Evolutionary conservation across 2,329 filamentous ascomycete genomes (phyloP).

Genomic region (Trichoderma atroviride): DNA sequence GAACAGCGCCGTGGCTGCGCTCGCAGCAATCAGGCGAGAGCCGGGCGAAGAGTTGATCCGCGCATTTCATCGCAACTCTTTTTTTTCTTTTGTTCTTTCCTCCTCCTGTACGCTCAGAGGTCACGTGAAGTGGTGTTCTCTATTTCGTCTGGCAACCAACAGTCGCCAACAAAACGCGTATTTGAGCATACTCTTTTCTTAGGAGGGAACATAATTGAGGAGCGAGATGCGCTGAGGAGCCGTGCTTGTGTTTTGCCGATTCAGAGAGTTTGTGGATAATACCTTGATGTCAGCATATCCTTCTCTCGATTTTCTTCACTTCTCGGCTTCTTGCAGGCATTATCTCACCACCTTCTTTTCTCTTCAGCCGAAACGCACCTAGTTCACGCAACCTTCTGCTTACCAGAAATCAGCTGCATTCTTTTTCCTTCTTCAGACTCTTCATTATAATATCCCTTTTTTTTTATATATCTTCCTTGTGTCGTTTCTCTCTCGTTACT

Average conservation of each 20-base stretch:
- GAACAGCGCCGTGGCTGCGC: not conserved
- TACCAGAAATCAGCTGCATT: not conserved
- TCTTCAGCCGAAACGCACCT: not conserved
- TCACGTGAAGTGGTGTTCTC: slow-evolving; percentile 18
- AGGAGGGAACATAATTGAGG: not conserved
- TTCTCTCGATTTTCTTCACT: not conserved
- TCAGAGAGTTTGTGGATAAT: too few species aligned
- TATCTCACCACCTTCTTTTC: not conserved
- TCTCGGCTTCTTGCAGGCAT: not conserved
- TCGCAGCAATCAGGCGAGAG: not conserved
- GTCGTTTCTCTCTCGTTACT: not conserved
- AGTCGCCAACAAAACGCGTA: slow-evolving; percentile 9
- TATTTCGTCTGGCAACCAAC: not conserved
- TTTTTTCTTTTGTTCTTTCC: not conserved
- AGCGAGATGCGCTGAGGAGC: not conserved
- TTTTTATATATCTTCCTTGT: not conserved
- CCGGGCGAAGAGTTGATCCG: not conserved
- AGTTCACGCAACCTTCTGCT: not conserved
- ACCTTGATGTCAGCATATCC: not conserved
- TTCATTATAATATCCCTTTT: not conserved
- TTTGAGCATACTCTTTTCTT: not conserved
- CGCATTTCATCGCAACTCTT: not conserved
- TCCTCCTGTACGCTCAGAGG: not conserved
- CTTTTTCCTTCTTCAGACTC: not conserved
- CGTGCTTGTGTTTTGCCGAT: not conserved